A percentile compares a stretch with the other conserved stretches of the same genome.
These are phyloP conservation scores for Dryas drummondii DNA, from an alignment of 306 rosid genomes.

Conservation along the genomic window DNA sequence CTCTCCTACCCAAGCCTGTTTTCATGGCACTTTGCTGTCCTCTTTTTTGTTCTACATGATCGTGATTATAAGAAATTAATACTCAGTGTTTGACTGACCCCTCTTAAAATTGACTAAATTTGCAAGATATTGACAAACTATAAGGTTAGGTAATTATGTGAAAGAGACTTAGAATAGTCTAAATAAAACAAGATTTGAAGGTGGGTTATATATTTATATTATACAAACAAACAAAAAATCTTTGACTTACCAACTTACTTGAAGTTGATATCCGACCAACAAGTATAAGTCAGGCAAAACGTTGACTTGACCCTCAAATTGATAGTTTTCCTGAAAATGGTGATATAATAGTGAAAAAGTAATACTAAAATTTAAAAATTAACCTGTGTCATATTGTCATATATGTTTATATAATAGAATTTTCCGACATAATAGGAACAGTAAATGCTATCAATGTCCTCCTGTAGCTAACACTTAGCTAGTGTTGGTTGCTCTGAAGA, in stretches of 20 bases:
- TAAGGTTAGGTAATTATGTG: neutral
- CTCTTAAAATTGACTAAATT: neutral
- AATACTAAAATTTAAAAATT: too few relatives aligned
- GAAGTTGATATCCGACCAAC: neutral
- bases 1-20: neutral
- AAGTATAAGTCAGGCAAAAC: neutral
- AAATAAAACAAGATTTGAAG: neutral
- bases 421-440: too few relatives aligned
- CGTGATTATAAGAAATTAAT: neutral
- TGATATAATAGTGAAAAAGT: neutral
- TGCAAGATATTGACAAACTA: neutral
- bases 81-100: neutral
- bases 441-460: too few relatives aligned
- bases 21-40: neutral
- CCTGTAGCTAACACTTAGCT: too few relatives aligned
- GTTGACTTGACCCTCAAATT: neutral
- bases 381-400: neutral
- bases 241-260: neutral
- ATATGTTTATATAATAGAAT: too few relatives aligned
- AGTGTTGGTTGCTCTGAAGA: too few relatives aligned
- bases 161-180: slow-evolving; percentile 1
- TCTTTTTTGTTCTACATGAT: neutral
- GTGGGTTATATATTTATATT: neutral
- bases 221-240: neutral
- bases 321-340: neutral